phyloP scores from a whole-genome alignment of 352 stramenopile species.

The Globisporangium paroecandrum region DNA sequence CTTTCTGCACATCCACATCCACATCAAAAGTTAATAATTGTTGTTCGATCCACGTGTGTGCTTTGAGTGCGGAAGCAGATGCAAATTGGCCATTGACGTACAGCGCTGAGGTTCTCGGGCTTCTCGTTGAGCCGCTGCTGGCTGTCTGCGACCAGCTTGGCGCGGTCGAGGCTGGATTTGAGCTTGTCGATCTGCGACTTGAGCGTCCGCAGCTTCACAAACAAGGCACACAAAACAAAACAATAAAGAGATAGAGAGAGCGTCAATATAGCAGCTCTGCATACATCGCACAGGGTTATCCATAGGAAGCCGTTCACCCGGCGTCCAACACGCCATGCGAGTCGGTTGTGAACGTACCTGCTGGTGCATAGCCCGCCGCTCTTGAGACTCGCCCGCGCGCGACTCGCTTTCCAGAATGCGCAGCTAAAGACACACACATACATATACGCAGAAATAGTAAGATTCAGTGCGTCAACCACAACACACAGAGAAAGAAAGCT shows the following conservation, averaged over 20 bases:
- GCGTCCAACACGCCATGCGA: neutral
- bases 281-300: no score
- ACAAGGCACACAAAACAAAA: neutral
- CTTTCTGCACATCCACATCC: constrained; percentile 30
- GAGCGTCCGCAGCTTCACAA: constrained; percentile 57
- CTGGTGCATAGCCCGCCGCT: constrained; percentile 82
- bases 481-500: neutral
- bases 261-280: neutral
- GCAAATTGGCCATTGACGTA: constrained; percentile 12
- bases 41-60: neutral
- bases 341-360: constrained; percentile 25
- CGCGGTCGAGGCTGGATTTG: constrained; percentile 75
- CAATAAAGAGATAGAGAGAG: neutral
- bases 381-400: constrained; percentile 69
- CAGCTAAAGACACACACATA: constrained; percentile 22
- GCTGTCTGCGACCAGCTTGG: constrained; percentile 71
- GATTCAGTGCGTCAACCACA: neutral
- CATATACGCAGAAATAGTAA: neutral
- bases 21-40: neutral
- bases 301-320: neutral
- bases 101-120: constrained; percentile 36
- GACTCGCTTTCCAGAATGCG: constrained; percentile 84
- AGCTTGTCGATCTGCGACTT: constrained; percentile 87
- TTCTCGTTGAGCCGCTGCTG: constrained; percentile 50
- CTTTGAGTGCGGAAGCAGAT: neutral